Evolutionary conservation across 2,329 filamentous ascomycete genomes (phyloP).

Genomic region (Aspergillus sp.): DNA sequence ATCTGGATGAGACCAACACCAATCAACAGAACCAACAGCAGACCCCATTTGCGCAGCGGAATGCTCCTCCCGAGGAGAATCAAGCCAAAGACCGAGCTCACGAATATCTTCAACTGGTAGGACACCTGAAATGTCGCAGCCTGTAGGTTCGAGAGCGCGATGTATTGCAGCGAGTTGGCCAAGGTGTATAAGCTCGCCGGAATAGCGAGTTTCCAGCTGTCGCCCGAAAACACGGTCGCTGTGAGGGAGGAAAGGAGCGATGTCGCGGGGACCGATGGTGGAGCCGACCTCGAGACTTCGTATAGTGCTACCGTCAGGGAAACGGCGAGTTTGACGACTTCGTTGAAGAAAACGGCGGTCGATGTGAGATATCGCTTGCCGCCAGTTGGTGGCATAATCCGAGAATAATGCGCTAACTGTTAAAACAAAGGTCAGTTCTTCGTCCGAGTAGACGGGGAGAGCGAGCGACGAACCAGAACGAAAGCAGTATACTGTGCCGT

Average conservation of each 20-base stretch:
- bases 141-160: constrained; percentile 87
- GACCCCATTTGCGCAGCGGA: constrained; percentile 75
- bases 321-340: constrained; percentile 86
- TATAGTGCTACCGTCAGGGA: constrained; percentile 86
- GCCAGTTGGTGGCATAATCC: constrained; percentile 82
- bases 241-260: constrained; percentile 80
- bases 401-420: constrained; percentile 91
- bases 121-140: constrained; percentile 92
- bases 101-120: constrained; percentile 93
- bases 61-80: constrained; percentile 73
- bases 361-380: constrained; percentile 91
- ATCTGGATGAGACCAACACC: constrained; percentile 87
- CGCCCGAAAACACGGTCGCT: constrained; percentile 79
- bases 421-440: background rate
- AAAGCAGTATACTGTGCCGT: constrained; percentile 50
- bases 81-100: constrained; percentile 85
- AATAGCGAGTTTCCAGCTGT: constrained; percentile 93
- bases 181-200: constrained; percentile 87
- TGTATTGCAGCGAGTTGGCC: constrained; percentile 92
- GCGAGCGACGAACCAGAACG: constrained; percentile 43
- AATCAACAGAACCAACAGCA: constrained; percentile 75
- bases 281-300: constrained; percentile 77
- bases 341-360: constrained; percentile 91
- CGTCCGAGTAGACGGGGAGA: background rate
- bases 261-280: constrained; percentile 78